phyloP scores from a whole-genome alignment of 768 basidiomycete species.

The Collybia sordida region DNA sequence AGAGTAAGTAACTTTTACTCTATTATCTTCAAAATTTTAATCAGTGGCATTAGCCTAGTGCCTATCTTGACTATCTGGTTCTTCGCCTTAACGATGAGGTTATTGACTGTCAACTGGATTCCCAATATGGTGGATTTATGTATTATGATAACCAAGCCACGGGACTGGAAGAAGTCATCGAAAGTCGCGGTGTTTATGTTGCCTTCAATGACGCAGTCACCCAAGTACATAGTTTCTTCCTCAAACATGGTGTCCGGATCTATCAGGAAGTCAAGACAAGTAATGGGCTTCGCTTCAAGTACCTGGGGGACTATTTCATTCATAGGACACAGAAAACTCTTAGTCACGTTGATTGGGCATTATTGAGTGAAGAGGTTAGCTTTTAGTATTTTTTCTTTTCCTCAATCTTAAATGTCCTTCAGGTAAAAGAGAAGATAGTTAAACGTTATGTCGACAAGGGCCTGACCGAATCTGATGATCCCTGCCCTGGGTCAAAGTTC shows the following conservation, averaged over 20 bases:
- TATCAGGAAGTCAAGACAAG: constrained; percentile 9
- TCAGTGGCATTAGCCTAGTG: no score
- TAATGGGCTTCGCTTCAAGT: constrained; percentile 11
- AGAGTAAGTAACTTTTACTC: no score
- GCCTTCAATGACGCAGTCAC: constrained; percentile 3
- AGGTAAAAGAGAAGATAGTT: constrained; percentile 14
- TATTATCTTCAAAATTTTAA: no score
- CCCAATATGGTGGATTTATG: constrained; percentile 8
- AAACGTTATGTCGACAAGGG: constrained; percentile 6
- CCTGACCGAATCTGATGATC: background rate
- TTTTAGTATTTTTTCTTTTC: background rate
- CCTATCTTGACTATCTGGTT: constrained; percentile 1
- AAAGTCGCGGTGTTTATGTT: constrained; percentile 2
- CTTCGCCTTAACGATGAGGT: constrained; percentile 10
- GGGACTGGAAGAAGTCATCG: constrained; percentile 1
- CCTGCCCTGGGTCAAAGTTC: constrained; percentile 5
- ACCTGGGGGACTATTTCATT: constrained; percentile 14
- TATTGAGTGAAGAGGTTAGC: constrained; percentile 7
- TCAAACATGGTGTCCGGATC: constrained; percentile 14
- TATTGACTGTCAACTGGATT: constrained; percentile 3
- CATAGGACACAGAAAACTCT: constrained; percentile 9
- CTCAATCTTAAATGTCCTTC: background rate
- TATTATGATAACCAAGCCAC: constrained; percentile 12
- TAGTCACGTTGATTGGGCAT: constrained; percentile 5
- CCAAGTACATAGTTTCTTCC: constrained; percentile 1